A percentile compares a stretch with the other conserved stretches of the same genome.
These are phyloP conservation scores for Rhododendron kiyosumense DNA, from an alignment of 148 eudicot genomes.

Conservation along the genomic window DNA sequence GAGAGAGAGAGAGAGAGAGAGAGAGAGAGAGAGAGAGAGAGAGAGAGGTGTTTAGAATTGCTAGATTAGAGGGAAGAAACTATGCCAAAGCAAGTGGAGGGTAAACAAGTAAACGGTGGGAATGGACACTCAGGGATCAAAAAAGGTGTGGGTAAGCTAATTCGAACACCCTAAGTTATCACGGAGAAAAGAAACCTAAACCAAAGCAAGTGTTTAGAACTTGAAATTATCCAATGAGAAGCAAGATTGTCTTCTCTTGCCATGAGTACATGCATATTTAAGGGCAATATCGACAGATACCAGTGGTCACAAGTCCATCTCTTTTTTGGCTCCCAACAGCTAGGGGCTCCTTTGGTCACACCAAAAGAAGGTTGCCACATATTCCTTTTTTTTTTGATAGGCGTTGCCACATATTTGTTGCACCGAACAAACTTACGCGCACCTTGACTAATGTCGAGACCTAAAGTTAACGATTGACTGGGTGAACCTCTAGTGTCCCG, in stretches of 20 bases:
- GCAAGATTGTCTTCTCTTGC: background rate
- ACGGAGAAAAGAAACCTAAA: background rate
- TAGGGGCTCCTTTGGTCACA: background rate
- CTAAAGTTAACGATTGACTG: background rate
- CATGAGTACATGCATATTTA: background rate
- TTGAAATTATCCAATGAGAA: background rate
- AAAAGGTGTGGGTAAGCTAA: background rate
- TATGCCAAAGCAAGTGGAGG: background rate
- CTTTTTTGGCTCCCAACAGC: background rate
- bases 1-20: slow-evolving; percentile 4
- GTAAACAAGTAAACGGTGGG: background rate
- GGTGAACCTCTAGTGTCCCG: background rate
- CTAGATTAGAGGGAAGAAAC: background rate
- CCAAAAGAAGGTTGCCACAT: background rate
- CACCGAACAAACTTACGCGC: background rate
- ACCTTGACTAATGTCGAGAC: background rate
- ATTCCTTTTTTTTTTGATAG: no score
- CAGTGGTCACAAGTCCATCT: no score
- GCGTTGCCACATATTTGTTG: background rate
- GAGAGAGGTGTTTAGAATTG: background rate
- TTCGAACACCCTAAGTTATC: background rate
- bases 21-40: background rate
- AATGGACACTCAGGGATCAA: background rate
- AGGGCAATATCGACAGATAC: no score
- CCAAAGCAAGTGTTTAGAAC: background rate